Conservation (phyloP, 345 rosid species). For the Boechera divaricarpa region DNA sequence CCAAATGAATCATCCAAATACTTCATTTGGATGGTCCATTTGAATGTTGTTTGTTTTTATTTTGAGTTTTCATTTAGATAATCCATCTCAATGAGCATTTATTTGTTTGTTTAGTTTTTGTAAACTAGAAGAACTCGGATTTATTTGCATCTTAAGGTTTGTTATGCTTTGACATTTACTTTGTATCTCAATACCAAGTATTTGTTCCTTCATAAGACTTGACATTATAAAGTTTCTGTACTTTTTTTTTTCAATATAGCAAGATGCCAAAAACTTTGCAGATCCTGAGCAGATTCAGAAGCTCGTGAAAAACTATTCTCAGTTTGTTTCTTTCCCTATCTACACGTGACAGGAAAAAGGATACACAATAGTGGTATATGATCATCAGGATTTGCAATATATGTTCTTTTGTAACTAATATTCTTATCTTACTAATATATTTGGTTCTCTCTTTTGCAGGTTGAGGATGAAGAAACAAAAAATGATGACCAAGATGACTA, state of each 20-base stretch:
- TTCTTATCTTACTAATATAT: not conserved
- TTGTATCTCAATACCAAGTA: constrained; percentile 23
- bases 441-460: constrained; percentile 50
- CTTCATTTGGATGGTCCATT: no score
- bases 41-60: no score
- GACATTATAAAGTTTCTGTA: constrained; percentile 35
- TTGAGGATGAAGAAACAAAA: constrained; percentile 90
- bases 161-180: constrained; percentile 19
- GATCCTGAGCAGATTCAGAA: constrained; percentile 89
- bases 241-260: constrained; percentile 44
- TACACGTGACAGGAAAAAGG: constrained; percentile 99
- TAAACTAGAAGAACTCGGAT: constrained; percentile 79
- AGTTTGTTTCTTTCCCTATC: constrained; percentile 98
- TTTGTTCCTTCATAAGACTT: not conserved
- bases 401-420: not conserved
- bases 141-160: constrained; percentile 87
- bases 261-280: constrained; percentile 86
- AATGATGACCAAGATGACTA: constrained; percentile 59
- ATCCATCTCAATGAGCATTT: no score
- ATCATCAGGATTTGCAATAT: not conserved
- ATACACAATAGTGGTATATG: constrained; percentile 82
- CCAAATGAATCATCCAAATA: no score
- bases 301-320: constrained; percentile 96
- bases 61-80: no score
- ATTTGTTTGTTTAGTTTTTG: no score